A percentile compares a stretch with the other conserved stretches of the same genome.
Conservation (phyloP, 805 yeast genomes). For the Helenozyma baotianmanensis region DNA sequence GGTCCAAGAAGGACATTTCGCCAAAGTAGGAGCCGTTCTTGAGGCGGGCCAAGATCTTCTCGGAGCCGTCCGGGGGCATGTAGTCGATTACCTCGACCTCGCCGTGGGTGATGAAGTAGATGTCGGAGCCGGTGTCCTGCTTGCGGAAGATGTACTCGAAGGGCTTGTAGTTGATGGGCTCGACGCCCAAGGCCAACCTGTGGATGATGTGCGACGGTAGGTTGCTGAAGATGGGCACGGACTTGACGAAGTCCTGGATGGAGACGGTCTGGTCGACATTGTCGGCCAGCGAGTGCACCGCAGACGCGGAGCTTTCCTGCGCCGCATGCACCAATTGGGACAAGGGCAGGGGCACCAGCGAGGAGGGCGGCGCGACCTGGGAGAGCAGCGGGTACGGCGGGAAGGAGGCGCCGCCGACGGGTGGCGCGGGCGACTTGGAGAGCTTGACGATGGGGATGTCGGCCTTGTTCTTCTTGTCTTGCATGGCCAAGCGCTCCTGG, state of each 20-base stretch:
- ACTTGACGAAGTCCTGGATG: slow-evolving; percentile 53
- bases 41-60: slow-evolving; percentile 51
- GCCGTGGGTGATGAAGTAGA: slow-evolving; percentile 63
- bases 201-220: slow-evolving; percentile 59
- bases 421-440: slow-evolving; percentile 11
- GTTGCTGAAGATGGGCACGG: slow-evolving; percentile 53
- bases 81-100: slow-evolving; percentile 60
- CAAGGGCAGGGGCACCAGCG: slow-evolving; percentile 17
- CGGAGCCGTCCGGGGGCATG: slow-evolving; percentile 20
- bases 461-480: slow-evolving; percentile 52
- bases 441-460: slow-evolving; percentile 29
- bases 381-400: slow-evolving; percentile 5
- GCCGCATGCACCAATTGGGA: slow-evolving; percentile 11
- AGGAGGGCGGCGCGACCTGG: slow-evolving; percentile 12
- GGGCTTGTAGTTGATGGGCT: slow-evolving; percentile 48
- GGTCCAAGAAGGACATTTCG: slow-evolving; percentile 64
- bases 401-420: slow-evolving; percentile 1
- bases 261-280: slow-evolving; percentile 51
- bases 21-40: slow-evolving; percentile 68
- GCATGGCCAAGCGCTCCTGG: slow-evolving; percentile 69
- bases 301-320: slow-evolving; percentile 1
- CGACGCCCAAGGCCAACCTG: slow-evolving; percentile 59
- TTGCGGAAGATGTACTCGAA: slow-evolving; percentile 58
- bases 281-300: slow-evolving; percentile 12
- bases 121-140: slow-evolving; percentile 58